These are phyloP conservation scores for Colletotrichum tabaci DNA, from an alignment of 2,329 filamentous ascomycete species.

Conservation along the genomic window DNA sequence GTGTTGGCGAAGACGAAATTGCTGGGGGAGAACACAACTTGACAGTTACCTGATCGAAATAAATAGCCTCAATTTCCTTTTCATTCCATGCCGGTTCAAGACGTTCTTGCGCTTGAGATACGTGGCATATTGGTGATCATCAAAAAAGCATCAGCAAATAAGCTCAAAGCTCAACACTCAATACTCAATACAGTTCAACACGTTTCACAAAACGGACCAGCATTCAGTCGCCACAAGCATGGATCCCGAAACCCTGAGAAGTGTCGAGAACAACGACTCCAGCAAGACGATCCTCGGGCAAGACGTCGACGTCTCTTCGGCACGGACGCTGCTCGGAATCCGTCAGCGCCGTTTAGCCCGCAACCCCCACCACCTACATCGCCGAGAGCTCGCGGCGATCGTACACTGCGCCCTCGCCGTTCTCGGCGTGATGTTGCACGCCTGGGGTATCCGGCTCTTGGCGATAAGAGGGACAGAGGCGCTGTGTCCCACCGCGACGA, in stretches of 20 bases:
- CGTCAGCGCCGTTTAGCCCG: background rate
- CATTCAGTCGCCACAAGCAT: background rate
- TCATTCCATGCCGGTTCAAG: background rate
- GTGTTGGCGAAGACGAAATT: background rate
- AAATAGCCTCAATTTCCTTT: background rate
- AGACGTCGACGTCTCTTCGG: background rate
- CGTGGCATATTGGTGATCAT: background rate
- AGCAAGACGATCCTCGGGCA: accelerated
- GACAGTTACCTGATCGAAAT: too few species aligned
- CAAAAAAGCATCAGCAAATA: accelerated
- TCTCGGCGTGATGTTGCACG: background rate
- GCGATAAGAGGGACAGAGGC: background rate
- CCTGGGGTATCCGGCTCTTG: background rate
- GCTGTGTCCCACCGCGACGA: background rate
- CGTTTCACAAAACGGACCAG: too few species aligned
- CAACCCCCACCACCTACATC: background rate
- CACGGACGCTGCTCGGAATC: background rate
- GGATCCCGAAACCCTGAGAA: too few species aligned
- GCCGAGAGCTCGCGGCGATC: background rate
- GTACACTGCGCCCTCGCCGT: background rate
- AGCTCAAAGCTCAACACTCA: too few species aligned
- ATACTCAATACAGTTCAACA: too few species aligned
- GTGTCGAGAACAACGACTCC: too few species aligned
- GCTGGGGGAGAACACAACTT: too few species aligned
- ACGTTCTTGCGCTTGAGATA: too few species aligned